Evolutionary conservation across 805 yeast species (phyloP), one percentile per base, ranked within the genome.

Genomic region (Phaffomyces thermotolerans): DNA sequence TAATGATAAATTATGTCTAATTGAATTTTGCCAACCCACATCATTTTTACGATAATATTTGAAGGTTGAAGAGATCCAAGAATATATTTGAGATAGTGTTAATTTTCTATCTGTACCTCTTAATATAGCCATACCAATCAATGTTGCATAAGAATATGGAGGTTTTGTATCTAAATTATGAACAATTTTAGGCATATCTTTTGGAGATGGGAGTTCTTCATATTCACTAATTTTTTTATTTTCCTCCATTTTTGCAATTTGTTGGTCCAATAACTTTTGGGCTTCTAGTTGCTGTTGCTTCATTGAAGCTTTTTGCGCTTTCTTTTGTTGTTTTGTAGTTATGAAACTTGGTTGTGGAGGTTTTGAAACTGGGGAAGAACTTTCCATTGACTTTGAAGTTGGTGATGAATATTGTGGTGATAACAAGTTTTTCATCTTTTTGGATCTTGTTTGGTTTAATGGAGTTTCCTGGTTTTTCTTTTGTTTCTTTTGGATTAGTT

Each of bases 21-120:
- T 93, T 30, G 96, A 90, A 65, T 91, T 91, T 65, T 91, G 97
- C 99, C 99, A 91, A 24, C 97, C 96, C 10, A 87, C 84, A 53
- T 88, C 95, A 46, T 85, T 84, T 50, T 77, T 79, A 50, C 81
- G 79, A 64, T 93, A 93, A 60, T 82, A 91, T 49, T 72, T 76
- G 63, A 90, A 91, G 32, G 95, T 84, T 37, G 79, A 79, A 8
- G 93, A 79, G 36, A 91, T 93, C 99, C 99, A 91, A 53, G 71
- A 73, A 67, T 91, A 91, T 35, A 91, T 93, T 57, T 88, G 96
- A 0, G 93, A 75, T 42, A 84, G 65, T 3, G 95, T 84, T 34
- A 89, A 71, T 49, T 81, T 81, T 38, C 83, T 73, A 14, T 69
- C 73, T 1, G 81, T 80, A n/a, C 95, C 79, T 48, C 93, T 77